Base-by-base conservation (phyloP, 495 filamentous ascomycete species). In the Penicillium maclennaniae region DNA sequence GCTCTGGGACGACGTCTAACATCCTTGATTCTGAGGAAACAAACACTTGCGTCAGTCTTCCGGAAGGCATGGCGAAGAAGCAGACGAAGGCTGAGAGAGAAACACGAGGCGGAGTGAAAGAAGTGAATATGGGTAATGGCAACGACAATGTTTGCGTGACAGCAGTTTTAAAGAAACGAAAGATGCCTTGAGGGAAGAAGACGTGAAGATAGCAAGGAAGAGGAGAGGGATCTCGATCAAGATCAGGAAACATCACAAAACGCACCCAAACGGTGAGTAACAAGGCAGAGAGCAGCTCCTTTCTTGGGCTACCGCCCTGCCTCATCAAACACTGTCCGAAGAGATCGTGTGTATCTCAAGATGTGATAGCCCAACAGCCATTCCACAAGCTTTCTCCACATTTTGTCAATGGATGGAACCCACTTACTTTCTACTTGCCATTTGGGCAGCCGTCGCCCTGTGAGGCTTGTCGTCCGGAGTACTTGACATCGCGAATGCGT, bases 341-440 rank as follows among this genome's bases (percentile, higher is more conserved):
- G 31, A 0, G 10, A 34, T 34, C 10, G 31, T 14, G 15, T 2
- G 3, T 14, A 12, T 4, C 31, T 34, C 31, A 12, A 34, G 8
- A 34, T 34, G 31, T 34, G 31, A 34, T 34, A 34, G 14, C 31
- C 31, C 8, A 2, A 10, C 31, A 34, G 4, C 31, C 10, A 34
- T 34, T 34, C 31, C 31, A 34, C 8, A 2, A 34, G 9, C 8
- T 34, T 34, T 14, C 10, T 12, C 31, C 10, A 12, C 31, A 34
- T 1, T 31, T 7, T 12, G 27, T 21, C 20, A 52, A 28, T 15
- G 21, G 26, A 17, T n/a, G 14, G 14, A 16, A n/a, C 19, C 15
- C 19, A 79, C 78, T 77, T 64, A 81, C 78, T 68, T 80, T 70
- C 78, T 70, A 43, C 49, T 70, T 34, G 78, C 77, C 69, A 81